A percentile compares a stretch with the other conserved stretches of the same genome.
These are phyloP conservation scores for Nelumbo lutea DNA, from an alignment of 164 flowering plant species.

Conservation along the genomic window DNA sequence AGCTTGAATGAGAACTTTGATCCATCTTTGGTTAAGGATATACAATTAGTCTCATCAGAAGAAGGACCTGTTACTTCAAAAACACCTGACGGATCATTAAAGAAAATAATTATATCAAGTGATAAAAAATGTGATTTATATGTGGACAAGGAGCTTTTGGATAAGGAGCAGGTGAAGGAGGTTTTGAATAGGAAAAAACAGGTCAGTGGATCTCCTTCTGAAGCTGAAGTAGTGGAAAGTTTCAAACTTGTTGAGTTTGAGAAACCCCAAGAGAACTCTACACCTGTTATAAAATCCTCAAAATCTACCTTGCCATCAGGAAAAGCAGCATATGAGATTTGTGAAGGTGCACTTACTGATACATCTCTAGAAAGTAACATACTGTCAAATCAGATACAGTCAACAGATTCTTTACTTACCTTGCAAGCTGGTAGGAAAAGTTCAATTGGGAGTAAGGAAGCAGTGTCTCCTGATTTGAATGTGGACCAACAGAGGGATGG, in stretches of 20 bases:
- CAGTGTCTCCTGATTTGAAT: neutral
- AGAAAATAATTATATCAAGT: neutral
- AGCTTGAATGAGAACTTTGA: conserved; percentile 13
- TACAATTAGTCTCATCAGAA: conserved; percentile 10
- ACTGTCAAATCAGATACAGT: neutral
- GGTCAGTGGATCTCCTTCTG: conserved; percentile 10
- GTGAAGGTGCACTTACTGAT: conserved; percentile 4
- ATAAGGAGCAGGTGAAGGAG: conserved; percentile 14
- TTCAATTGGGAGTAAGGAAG: conserved; percentile 9
- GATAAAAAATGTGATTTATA: conserved; percentile 2
- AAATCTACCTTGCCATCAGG: conserved; percentile 5
- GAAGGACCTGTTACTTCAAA: neutral
- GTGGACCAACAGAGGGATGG: conserved; percentile 1
- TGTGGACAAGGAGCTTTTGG: conserved; percentile 8
- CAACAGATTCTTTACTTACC: conserved; percentile 1
- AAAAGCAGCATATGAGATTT: conserved; percentile 4
- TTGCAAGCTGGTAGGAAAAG: conserved; percentile 5
- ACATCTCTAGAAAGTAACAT: conserved; percentile 5
- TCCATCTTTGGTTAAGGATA: conserved; percentile 13
- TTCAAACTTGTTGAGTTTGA: conserved; percentile 5
- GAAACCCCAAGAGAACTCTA: neutral
- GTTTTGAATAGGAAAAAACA: conserved; percentile 13
- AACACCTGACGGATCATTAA: conserved; percentile 13
- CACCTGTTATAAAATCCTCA: conserved; percentile 7
- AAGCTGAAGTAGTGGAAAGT: conserved; percentile 9